Base-by-base conservation (phyloP, 1,284 basidiomycete genomes). In the Ustilago trichophora region DNA sequence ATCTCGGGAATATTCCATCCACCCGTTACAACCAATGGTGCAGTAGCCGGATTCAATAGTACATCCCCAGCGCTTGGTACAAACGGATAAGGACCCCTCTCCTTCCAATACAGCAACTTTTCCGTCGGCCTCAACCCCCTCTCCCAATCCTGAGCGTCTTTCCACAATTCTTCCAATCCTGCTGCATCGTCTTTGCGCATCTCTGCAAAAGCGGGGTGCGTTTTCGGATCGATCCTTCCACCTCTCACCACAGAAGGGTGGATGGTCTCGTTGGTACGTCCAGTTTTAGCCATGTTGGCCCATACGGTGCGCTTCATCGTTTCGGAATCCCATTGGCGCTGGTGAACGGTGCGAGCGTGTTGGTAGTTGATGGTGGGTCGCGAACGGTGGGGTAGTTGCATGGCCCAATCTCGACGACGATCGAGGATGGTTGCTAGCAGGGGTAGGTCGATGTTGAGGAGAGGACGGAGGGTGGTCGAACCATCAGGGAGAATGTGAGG, bases 221-320 rank as follows among this genome's bases (percentile, higher is more conserved):
- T 53, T 3, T 42, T 26, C 10, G 36, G 36, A 16, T 50, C 15
- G 15, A 73, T 54, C 4, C 68, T 31, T 0, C 64, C 73, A 3
- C 66, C 63, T 2, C 53, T 42, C n/a, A 59, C 40, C 3, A 75
- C 67, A 9, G 59, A 65, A n/a, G 72, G 47, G 24, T 75, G 73
- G 31, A 75, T 52, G 3, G 46, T 21, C 29, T 75, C 73, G 35
- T 62, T 13, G n/a, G 63, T 68, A 2, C 34, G 29, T 2, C 71
- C 57, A 9, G 21, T 51, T 6, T 41, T 4, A 1, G 54, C 41
- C 60, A 67, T 57, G 32, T 44, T 62, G 3, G 33, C 48, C 73
- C 71, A 75, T 0, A 71, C 66, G n/a, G 24, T 53, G 19, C 46
- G 49, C 24, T 38, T 29, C 49, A 62, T 65, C 8, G 41, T 51